These are phyloP conservation scores for Phyllosticta capitalensis DNA, from an alignment of 2,329 filamentous ascomycete species.

Conservation along the genomic window DNA sequence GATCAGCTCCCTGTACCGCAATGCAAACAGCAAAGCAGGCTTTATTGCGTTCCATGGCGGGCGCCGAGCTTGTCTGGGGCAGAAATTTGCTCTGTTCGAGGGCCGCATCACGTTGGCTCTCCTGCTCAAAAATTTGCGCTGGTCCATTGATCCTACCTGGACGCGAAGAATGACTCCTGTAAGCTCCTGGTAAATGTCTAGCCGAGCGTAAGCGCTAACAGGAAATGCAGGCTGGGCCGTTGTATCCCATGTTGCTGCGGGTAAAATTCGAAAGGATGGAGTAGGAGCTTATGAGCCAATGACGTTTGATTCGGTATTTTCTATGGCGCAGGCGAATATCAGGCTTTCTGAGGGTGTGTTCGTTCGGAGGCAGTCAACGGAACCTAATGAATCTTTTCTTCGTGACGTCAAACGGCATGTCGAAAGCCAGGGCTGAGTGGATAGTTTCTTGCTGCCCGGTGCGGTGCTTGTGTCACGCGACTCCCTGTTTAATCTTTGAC, in stretches of 20 bases:
- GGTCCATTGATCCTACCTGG: constrained; percentile 26
- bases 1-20: constrained; percentile 27
- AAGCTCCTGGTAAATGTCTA: constrained; percentile 10
- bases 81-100: constrained; percentile 32
- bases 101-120: constrained; percentile 27
- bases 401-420: neutral
- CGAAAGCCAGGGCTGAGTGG: neutral
- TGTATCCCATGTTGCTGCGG: constrained; percentile 3
- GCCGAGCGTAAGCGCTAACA: neutral
- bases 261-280: neutral
- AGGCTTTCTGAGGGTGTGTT: neutral
- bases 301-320: neutral
- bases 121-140: constrained; percentile 21
- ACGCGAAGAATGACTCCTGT: constrained; percentile 26
- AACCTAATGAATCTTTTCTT: neutral
- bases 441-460: neutral
- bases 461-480: neutral
- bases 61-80: constrained; percentile 32
- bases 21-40: constrained; percentile 27
- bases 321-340: neutral
- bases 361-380: neutral
- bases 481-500: neutral
- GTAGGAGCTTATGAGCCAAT: neutral
- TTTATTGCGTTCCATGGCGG: constrained; percentile 38
- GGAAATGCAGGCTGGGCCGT: neutral